Conservation (phyloP, 2,329 filamentous ascomycete species). For the Ophiocordyceps polyrhachis-furcata region DNA sequence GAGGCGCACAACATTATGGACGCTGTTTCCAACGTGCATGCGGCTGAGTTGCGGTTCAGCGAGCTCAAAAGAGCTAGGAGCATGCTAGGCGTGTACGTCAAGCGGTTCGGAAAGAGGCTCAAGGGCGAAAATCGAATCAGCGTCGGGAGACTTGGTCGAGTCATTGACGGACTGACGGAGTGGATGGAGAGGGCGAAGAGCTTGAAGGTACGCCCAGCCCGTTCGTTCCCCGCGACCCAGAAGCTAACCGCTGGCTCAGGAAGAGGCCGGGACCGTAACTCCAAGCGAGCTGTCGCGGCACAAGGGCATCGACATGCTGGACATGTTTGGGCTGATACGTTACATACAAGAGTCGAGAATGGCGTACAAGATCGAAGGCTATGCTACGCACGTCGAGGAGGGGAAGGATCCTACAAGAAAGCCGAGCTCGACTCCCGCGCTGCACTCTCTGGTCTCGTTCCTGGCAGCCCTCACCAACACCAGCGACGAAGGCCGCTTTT, state of each 20-base stretch:
- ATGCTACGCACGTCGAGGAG: slow-evolving; percentile 45
- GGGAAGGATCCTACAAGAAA: slow-evolving; percentile 12
- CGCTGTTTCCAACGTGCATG: slow-evolving; percentile 73
- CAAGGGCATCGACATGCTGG: slow-evolving; percentile 89
- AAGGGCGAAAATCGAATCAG: slow-evolving; percentile 87
- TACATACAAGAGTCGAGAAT: slow-evolving; percentile 88
- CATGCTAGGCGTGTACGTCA: slow-evolving; percentile 67
- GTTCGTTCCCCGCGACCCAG: not conserved
- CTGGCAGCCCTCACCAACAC: slow-evolving; percentile 73
- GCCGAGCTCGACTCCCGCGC: slow-evolving; percentile 22
- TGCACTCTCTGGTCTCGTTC: slow-evolving; percentile 41
- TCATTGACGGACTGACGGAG: slow-evolving; percentile 59
- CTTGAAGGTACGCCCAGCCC: slow-evolving; percentile 17
- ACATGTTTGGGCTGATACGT: slow-evolving; percentile 69
- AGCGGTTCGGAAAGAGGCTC: slow-evolving; percentile 70
- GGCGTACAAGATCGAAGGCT: slow-evolving; percentile 86
- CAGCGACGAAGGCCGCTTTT: slow-evolving; percentile 49
- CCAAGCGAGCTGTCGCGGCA: slow-evolving; percentile 55
- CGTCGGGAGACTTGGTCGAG: slow-evolving; percentile 67
- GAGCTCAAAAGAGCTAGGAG: slow-evolving; percentile 56
- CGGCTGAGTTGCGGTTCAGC: slow-evolving; percentile 51
- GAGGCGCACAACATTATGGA: slow-evolving; percentile 98
- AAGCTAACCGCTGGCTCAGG: slow-evolving; percentile 4
- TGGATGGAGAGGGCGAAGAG: slow-evolving; percentile 42
- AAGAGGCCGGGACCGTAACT: slow-evolving; percentile 47